phyloP scores from a whole-genome alignment of 1,284 basidiomycete species.

The Rhodotorula sp. region DNA sequence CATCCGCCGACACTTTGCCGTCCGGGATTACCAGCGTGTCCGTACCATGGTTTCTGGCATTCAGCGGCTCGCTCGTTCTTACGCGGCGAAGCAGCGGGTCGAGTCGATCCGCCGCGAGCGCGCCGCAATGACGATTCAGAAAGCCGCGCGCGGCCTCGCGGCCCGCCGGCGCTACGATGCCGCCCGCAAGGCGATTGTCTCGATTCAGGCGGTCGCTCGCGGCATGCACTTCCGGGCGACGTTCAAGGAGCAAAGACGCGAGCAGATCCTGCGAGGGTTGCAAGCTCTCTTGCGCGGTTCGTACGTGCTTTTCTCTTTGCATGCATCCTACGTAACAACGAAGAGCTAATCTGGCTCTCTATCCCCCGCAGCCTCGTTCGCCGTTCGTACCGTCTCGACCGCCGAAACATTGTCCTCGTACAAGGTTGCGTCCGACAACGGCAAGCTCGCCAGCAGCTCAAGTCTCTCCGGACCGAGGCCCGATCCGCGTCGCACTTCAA shows the following conservation, averaged over 20 bases:
- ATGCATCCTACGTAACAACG: background rate
- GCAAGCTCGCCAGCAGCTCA: constrained; percentile 80
- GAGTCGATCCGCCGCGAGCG: constrained; percentile 68
- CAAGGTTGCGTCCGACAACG: constrained; percentile 91
- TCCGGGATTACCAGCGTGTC: constrained; percentile 73
- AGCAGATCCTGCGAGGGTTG: constrained; percentile 67
- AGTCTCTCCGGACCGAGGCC: constrained; percentile 80
- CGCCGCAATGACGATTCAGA: constrained; percentile 76
- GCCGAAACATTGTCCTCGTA: constrained; percentile 74
- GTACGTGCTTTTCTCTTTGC: constrained; percentile 10
- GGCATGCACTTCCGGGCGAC: constrained; percentile 70
- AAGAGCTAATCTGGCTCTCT: background rate
- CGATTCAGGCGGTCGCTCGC: constrained; percentile 84
- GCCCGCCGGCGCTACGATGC: constrained; percentile 70
- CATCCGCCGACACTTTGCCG: constrained; percentile 78
- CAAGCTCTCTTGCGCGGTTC: constrained; percentile 56
- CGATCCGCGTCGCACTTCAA: constrained; percentile 98
- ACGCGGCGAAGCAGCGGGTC: constrained; percentile 70
- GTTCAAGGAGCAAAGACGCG: constrained; percentile 63
- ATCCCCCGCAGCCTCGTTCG: constrained; percentile 55
- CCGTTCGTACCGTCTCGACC: constrained; percentile 65
- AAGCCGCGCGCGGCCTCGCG: constrained; percentile 66
- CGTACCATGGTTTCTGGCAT: constrained; percentile 74
- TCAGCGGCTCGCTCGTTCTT: constrained; percentile 90
- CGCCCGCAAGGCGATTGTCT: constrained; percentile 63